Conservation (phyloP, 2,329 filamentous ascomycete genomes). For the Xylariales sp. region DNA sequence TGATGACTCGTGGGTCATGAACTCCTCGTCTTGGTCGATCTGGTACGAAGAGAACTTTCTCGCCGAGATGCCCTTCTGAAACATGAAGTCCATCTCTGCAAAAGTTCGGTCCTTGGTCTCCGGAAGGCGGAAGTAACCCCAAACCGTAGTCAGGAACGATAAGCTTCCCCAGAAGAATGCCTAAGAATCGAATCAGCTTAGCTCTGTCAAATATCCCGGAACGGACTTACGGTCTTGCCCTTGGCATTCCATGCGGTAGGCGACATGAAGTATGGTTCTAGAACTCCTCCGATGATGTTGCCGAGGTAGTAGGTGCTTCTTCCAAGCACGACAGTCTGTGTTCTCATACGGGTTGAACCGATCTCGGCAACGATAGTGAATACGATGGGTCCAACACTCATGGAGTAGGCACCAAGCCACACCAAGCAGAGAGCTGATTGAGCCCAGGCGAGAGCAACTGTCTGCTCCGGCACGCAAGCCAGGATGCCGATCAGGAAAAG, state of each 20-base stretch:
- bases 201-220: not conserved
- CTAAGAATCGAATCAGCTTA: conserved; percentile 16
- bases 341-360: conserved; percentile 34
- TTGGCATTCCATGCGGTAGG: conserved; percentile 35
- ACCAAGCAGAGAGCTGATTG: conserved; percentile 33
- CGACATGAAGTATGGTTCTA: conserved; percentile 34
- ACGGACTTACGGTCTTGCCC: conserved; percentile 33
- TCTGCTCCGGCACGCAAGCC: conserved; percentile 32
- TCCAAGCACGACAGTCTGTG: conserved; percentile 36
- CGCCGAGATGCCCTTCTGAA: conserved; percentile 32
- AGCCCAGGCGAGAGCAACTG: conserved; percentile 30
- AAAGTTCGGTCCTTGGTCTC: conserved; percentile 42
- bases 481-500: conserved; percentile 32
- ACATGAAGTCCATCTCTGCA: conserved; percentile 40
- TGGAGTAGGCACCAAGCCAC: conserved; percentile 34
- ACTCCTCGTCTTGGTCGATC: conserved; percentile 29
- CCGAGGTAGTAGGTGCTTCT: conserved; percentile 32
- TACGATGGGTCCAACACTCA: conserved; percentile 36
- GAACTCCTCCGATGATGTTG: conserved; percentile 35
- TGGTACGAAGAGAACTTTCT: conserved; percentile 33
- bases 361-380: conserved; percentile 41
- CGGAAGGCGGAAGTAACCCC: conserved; percentile 39
- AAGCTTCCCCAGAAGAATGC: conserved; percentile 39
- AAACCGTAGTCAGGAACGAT: conserved; percentile 32
- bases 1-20: not conserved